phyloP scores from a whole-genome alignment of 2,329 filamentous ascomycete genomes.

The Beauveria asiatica region DNA sequence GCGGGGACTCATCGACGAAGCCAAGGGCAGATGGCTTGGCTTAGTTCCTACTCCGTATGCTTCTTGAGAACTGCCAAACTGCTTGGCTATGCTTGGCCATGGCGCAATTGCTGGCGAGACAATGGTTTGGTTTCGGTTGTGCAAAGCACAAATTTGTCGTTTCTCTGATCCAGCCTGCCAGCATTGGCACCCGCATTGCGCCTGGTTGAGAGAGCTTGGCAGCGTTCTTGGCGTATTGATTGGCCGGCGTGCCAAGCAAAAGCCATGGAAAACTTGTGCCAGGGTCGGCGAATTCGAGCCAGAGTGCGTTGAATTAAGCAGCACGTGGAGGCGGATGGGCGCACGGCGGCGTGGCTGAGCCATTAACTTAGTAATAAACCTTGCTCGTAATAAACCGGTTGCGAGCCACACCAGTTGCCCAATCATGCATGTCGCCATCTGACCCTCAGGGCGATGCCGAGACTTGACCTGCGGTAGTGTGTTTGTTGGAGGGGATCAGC shows the following conservation, averaged over 20 bases:
- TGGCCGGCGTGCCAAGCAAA: neutral
- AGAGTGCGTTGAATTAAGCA: neutral
- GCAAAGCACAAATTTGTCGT: neutral
- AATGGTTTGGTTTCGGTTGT: neutral
- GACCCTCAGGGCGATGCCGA: neutral
- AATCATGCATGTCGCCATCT: neutral
- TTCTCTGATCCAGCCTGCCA: neutral
- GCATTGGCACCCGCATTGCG: slow-evolving; percentile 4
- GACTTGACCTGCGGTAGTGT: neutral
- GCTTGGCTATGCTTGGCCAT: neutral
- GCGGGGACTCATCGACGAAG: neutral
- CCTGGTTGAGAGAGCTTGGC: slow-evolving; percentile 2
- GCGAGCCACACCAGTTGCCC: neutral
- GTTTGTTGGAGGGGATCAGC: neutral
- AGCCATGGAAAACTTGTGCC: neutral
- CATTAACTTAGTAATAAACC: too few species aligned
- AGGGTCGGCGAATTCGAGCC: neutral
- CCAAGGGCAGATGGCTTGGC: slow-evolving; percentile 1
- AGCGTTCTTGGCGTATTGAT: neutral
- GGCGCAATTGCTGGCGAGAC: neutral
- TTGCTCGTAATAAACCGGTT: slow-evolving; percentile 6
- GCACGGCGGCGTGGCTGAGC: slow-evolving; percentile 1
- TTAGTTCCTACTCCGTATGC: too few species aligned
- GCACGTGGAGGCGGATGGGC: slow-evolving; percentile 2
- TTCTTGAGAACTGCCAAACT: neutral